Percentiles rank a stretch among this genome's conserved stretches.
Evolutionary conservation across 148 eudicot genomes (phyloP).

Genomic region (Chenopodium suecicum): DNA sequence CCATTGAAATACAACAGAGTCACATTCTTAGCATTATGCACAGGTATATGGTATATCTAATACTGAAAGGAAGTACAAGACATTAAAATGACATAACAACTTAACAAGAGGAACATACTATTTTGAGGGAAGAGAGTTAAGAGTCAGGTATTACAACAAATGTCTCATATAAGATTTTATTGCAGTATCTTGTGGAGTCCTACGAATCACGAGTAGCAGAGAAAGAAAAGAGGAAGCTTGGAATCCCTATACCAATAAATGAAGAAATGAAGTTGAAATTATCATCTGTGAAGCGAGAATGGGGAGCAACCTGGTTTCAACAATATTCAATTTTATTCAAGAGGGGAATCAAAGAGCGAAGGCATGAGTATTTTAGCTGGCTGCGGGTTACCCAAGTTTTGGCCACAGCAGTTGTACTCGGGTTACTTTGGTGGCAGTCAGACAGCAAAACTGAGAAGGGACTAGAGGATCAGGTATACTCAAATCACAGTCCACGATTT

Average conservation of each 20-base stretch:
- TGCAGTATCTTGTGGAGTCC: conserved; percentile 85
- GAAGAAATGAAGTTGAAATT: conserved; percentile 54
- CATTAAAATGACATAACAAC: background rate
- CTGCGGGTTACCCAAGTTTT: conserved; percentile 85
- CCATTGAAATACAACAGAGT: background rate
- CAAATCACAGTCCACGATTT: background rate
- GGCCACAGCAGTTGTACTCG: conserved; percentile 76
- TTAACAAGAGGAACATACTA: background rate
- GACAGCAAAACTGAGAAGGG: conserved; percentile 48
- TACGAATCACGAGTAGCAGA: conserved; percentile 76
- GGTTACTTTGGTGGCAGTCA: conserved; percentile 97
- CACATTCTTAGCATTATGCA: background rate
- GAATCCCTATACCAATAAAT: conserved; percentile 49
- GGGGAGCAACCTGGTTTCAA: conserved; percentile 98
- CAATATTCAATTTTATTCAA: conserved; percentile 69
- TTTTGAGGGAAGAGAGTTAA: background rate
- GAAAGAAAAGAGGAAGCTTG: conserved; percentile 69
- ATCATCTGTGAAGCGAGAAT: conserved; percentile 52
- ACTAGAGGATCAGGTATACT: conserved; percentile 76
- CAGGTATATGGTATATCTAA: background rate
- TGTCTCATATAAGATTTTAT: background rate
- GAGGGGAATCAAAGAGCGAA: conserved; percentile 90
- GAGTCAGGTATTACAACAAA: background rate
- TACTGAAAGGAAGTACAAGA: background rate
- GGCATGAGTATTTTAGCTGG: conserved; percentile 97